Base-by-base conservation (phyloP, 805 yeast genomes). In the Teunomyces panamensis region DNA sequence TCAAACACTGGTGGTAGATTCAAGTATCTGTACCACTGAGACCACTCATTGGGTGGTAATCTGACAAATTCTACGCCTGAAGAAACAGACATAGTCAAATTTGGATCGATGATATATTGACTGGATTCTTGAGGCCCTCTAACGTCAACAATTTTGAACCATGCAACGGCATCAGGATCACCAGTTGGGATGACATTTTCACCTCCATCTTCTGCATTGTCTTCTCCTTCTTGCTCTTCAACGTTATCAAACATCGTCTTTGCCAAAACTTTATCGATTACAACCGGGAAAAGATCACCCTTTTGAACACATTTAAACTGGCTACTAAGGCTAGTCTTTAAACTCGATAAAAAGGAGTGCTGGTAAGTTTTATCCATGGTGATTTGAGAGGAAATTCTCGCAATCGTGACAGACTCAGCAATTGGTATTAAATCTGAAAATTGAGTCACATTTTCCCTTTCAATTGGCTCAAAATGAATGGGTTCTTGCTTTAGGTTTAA, bases 231-330 rank as follows among this genome's bases (percentile, higher is more conserved):
- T 1, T 62, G 64, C 54, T 60, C 72, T 4, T 72, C 65, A n/a
- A 36, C 17, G 17, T 43, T 37, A 17, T 67, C 69, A 53, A 74
- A 76, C 55, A 85, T 58, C 1, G 88, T 74, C 51, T 75, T 75
- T 0, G 95, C 84, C 20, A 87, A 60, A 2, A 79, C 59, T 0
- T 89, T 74, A 60, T 92, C 96, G 36, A 92, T 77, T 0, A 87
- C 78, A 2, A 94, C 81, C 0, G 96, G 91, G 42, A 94, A 77
- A 34, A 83, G 59, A 58, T 89, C 96, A 30, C 80, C 83, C n/a
- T 72, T 62, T 13, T 72, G 69, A 1, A 91, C 80, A 2, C 89
- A 71, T 48, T 95, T 77, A 27, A 74, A 65, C 24, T 72, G 69
- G 0, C 68, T 59, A 52, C 85, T 85, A 57, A 92, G 87, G 49